These are phyloP conservation scores for Populus tremula DNA, from an alignment of 345 rosid species.

Conservation along the genomic window DNA sequence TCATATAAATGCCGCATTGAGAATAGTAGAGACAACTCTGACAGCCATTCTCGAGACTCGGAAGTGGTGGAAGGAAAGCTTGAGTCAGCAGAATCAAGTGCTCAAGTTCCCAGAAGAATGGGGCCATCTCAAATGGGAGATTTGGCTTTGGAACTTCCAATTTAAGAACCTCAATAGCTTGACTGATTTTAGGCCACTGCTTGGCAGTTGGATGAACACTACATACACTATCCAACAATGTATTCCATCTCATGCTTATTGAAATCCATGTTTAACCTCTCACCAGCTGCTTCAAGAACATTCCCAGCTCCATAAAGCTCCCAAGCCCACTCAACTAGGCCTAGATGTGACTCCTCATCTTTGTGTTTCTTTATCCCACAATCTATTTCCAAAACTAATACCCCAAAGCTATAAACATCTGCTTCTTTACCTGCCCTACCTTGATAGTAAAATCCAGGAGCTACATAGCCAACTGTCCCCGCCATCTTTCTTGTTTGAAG, in stretches of 20 bases:
- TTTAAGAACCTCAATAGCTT: neutral
- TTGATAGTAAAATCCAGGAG: neutral
- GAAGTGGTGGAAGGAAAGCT: neutral
- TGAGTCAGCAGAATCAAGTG: neutral
- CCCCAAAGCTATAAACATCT: neutral
- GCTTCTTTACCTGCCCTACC: neutral
- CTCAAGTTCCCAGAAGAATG: neutral
- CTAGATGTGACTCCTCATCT: neutral
- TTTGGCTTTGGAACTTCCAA: neutral
- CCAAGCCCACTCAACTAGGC: neutral
- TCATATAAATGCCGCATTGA: no score
- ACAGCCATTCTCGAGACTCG: no score
- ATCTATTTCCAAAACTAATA: neutral
- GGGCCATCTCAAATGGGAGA: neutral
- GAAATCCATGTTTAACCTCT: neutral
- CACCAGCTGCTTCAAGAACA: neutral
- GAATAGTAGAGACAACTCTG: no score
- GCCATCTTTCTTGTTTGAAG: neutral
- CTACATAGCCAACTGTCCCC: neutral
- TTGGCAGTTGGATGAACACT: neutral
- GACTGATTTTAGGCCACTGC: neutral
- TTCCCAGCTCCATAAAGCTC: neutral
- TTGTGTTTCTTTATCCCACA: neutral
- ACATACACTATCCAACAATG: neutral
- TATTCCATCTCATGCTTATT: neutral